Evolutionary conservation across 345 rosid genomes (phyloP).

Genomic region (Moringa oleifera): DNA sequence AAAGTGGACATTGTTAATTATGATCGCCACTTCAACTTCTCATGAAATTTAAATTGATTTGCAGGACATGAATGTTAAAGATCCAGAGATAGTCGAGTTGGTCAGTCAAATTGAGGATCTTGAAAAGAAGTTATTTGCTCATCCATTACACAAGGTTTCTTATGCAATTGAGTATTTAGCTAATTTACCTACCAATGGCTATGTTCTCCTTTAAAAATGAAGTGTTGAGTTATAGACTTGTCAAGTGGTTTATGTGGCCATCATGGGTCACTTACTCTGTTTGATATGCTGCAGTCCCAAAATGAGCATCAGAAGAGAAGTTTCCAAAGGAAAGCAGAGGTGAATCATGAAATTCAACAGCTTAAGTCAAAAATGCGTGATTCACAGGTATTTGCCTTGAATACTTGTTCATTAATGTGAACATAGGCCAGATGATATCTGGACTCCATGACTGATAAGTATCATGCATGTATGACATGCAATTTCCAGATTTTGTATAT

Average conservation of each 20-base stretch:
- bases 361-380: conserved; percentile 93
- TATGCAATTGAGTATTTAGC: neutral
- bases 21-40: neutral
- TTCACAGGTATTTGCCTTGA: conserved; percentile 65
- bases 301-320: conserved; percentile 72
- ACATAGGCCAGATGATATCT: neutral
- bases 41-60: conserved; percentile 12
- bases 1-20: neutral
- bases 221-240: neutral
- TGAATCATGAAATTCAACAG: conserved; percentile 93
- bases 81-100: conserved; percentile 78
- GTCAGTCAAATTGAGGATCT: conserved; percentile 76
- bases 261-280: neutral
- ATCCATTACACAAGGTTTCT: conserved; percentile 86
- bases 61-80: conserved; percentile 97
- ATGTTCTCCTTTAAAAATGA: neutral
- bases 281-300: conserved; percentile 53
- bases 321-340: conserved; percentile 87
- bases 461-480: neutral
- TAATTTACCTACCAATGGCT: neutral
- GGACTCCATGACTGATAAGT: neutral
- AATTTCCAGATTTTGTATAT: no score
- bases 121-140: conserved; percentile 73
- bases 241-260: conserved; percentile 11
- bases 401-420: conserved; percentile 6